Conservation (phyloP, 2,329 filamentous ascomycete species). For the Hypocrella siamensis region DNA sequence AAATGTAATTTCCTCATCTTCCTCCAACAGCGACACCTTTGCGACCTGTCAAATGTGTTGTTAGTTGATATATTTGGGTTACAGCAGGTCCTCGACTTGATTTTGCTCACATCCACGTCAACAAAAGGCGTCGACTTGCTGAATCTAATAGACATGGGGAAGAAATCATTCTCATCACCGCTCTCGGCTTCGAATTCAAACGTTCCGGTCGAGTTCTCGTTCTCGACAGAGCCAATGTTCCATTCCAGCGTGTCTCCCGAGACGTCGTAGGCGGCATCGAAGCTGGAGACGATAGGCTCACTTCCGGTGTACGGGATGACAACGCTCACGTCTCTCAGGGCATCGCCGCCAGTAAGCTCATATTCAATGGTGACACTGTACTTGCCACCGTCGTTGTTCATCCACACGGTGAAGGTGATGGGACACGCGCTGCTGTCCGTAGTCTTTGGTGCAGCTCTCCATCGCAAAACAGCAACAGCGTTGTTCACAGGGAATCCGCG, state of each 20-base stretch:
- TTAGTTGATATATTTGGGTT: background rate
- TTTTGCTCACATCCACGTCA: slow-evolving; percentile 71
- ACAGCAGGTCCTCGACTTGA: background rate
- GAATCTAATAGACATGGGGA: slow-evolving; percentile 91
- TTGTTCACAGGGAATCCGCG: slow-evolving; percentile 94
- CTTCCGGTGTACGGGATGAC: slow-evolving; percentile 72
- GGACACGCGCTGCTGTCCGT: slow-evolving; percentile 72
- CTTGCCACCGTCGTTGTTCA: slow-evolving; percentile 72
- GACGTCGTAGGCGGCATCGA: slow-evolving; percentile 88
- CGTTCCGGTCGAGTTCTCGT: slow-evolving; percentile 66
- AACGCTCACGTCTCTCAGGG: slow-evolving; percentile 71
- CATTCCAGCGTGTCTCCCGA: slow-evolving; percentile 87
- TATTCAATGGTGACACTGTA: slow-evolving; percentile 93
- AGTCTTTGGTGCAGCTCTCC: slow-evolving; percentile 70
- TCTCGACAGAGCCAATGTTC: slow-evolving; percentile 76
- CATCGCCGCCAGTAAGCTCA: slow-evolving; percentile 69
- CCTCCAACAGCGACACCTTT: slow-evolving; percentile 54
- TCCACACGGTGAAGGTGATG: slow-evolving; percentile 95
- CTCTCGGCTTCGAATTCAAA: slow-evolving; percentile 94
- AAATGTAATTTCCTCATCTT: slow-evolving; percentile 66
- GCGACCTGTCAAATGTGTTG: slow-evolving; percentile 32
- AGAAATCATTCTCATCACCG: slow-evolving; percentile 84
- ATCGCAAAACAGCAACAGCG: slow-evolving; percentile 80
- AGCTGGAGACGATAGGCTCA: slow-evolving; percentile 81
- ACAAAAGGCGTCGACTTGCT: slow-evolving; percentile 74